Evolutionary conservation across 257 asterid species (phyloP).

Genomic region (Dorcoceras hygrometricum): DNA sequence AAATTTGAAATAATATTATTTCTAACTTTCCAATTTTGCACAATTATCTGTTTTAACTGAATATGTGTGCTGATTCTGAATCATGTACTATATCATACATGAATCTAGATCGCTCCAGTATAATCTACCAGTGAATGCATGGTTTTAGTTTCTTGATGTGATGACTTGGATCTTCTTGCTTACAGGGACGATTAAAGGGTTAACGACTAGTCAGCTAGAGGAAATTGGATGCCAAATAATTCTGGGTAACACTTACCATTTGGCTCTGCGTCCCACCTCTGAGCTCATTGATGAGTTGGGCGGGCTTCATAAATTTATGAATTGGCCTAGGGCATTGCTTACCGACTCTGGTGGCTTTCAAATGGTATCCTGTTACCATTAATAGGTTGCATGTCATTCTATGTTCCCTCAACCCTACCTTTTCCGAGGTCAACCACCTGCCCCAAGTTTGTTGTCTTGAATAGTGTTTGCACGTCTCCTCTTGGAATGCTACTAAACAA

Average conservation of each 20-base stretch:
- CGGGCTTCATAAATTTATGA: slow-evolving; percentile 96
- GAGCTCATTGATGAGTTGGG: slow-evolving; percentile 95
- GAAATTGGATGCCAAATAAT: slow-evolving; percentile 97
- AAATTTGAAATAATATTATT: not conserved
- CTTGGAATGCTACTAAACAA: not conserved
- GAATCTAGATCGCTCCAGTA: not conserved
- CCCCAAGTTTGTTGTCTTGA: not conserved
- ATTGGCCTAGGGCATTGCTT: slow-evolving; percentile 93
- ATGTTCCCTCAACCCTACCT: not conserved
- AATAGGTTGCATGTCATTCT: slow-evolving; percentile 8
- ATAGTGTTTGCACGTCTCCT: slow-evolving; percentile 18
- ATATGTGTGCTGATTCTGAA: not conserved
- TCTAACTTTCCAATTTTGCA: not conserved
- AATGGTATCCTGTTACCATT: slow-evolving; percentile 54
- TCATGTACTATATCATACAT: not conserved
- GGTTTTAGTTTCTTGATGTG: not conserved
- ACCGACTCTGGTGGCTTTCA: slow-evolving; percentile 99
- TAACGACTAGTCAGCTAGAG: slow-evolving; percentile 85
- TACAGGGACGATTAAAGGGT: slow-evolving; percentile 90
- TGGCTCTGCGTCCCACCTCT: slow-evolving; percentile 95
- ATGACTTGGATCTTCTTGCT: slow-evolving; percentile 23
- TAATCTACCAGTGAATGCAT: slow-evolving; percentile 3
- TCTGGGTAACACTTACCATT: slow-evolving; percentile 94
- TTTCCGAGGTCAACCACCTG: not conserved
- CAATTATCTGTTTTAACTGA: not conserved